A percentile compares a stretch with the other conserved stretches of the same genome.
These are phyloP conservation scores for Fusarium nygamai DNA, from an alignment of 2,329 filamentous ascomycete genomes.

Conservation along the genomic window DNA sequence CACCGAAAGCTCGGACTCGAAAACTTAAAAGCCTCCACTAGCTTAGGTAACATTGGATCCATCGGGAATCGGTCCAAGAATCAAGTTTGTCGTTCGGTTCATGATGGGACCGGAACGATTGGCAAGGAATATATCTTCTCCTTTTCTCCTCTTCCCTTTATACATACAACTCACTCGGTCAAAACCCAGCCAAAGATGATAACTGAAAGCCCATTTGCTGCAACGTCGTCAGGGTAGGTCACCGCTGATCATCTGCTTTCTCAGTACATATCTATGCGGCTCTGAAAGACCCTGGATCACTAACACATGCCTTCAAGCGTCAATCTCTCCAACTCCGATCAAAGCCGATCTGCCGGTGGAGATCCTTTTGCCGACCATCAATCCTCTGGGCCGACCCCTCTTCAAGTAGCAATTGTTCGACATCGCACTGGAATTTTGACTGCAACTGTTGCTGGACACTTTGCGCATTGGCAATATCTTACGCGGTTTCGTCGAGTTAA, in stretches of 20 bases:
- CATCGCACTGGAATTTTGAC: slow-evolving; percentile 39
- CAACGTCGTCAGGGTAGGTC: slow-evolving; percentile 26
- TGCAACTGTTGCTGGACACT: slow-evolving; percentile 39
- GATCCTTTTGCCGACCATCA: slow-evolving; percentile 40
- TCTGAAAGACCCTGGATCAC: slow-evolving; percentile 6
- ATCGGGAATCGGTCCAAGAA: background rate
- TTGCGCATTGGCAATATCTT: slow-evolving; percentile 42
- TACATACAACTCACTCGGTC: background rate
- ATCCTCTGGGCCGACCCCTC: slow-evolving; percentile 43
- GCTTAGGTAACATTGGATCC: slow-evolving; percentile 35
- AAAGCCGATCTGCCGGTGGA: slow-evolving; percentile 39
- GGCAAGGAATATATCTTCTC: slow-evolving; percentile 7
- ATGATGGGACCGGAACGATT: slow-evolving; percentile 7
- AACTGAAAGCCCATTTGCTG: slow-evolving; percentile 12
- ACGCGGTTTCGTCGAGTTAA: slow-evolving; percentile 33
- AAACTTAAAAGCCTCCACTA: slow-evolving; percentile 22
- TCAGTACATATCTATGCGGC: background rate
- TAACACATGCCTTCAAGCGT: slow-evolving; percentile 36
- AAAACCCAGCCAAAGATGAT: slow-evolving; percentile 7
- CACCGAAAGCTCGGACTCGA: slow-evolving; percentile 1
- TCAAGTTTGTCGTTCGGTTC: slow-evolving; percentile 7
- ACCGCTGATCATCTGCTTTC: slow-evolving; percentile 5
- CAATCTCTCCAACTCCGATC: slow-evolving; percentile 34
- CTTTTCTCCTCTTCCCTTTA: background rate
- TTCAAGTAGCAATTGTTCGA: slow-evolving; percentile 35